Evolutionary conservation across 176 grass and related monocot species (phyloP), one percentile per base, ranked within the genome.

Genomic region (Puya raimondii): DNA sequence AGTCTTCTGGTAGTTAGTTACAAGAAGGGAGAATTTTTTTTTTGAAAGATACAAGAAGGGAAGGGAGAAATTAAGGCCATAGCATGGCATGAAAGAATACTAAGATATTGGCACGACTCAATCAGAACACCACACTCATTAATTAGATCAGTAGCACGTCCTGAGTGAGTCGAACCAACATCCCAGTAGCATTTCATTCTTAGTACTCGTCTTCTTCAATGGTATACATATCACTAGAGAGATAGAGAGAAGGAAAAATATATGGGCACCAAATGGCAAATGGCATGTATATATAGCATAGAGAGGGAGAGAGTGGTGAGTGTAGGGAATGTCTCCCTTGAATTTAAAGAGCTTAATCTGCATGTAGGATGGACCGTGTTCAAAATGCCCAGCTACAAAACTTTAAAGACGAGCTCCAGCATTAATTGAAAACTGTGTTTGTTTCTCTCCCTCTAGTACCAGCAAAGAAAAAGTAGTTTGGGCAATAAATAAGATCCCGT

Each of bases 81-180:
- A 18, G 20, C 48, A 14, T 16, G 49, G 0, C 47, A 78, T 79
- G 76, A 79, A 70, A 71, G 48, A 79, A 67, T 71, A 71, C 76
- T 79, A 63, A 42, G 67, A 79, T 79, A 79, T 79, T 79, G 76
- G 76, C 76, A 51, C 76, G 76, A 42, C 76, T 79, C 76, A 79
- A 79, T 79, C 76, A 79, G 51, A 68, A 17, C 33, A n/a, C 20
- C 5, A 12, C 2, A 16, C 23, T n/a, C 15, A 20, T 18, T 16
- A 50, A 20, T 18, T 16, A 50, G 26, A 0, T 5, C 12, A 42
- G 12, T n/a, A 25, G 17, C 69, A 47, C 49, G 42, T 11, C 64
- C 76, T 79, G 76, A 79, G 76, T 79, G 67, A 79, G 67, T 54
- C 76, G 56, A 61, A 53, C 76, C 76, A 71, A 79, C 59, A 79